Evolutionary conservation across 2,329 filamentous ascomycete species (phyloP).

Genomic region (Xylariaceae sp.): DNA sequence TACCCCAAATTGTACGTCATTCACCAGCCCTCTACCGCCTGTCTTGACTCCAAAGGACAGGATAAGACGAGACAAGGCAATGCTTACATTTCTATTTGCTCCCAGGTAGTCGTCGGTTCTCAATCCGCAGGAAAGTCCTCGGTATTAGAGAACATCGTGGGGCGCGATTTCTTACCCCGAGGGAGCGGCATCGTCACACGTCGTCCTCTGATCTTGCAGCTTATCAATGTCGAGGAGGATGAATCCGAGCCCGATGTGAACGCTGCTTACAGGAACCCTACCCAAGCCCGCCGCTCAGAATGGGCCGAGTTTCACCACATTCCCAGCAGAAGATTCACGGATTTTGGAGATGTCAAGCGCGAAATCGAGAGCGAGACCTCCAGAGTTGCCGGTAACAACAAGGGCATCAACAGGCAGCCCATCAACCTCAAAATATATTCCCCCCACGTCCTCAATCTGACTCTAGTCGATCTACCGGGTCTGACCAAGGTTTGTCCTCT

Average conservation of each 20-base stretch:
- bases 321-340: constrained; percentile 80
- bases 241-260: constrained; percentile 59
- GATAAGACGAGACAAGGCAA: no score
- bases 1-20: constrained; percentile 87
- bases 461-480: constrained; percentile 90
- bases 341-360: constrained; percentile 89
- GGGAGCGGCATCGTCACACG: constrained; percentile 96
- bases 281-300: constrained; percentile 59
- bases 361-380: constrained; percentile 97
- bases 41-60: constrained; percentile 1
- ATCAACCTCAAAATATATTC: constrained; percentile 99
- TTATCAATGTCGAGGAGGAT: constrained; percentile 92
- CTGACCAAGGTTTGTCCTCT: constrained; percentile 71
- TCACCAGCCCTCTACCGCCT: constrained; percentile 2
- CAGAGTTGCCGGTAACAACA: constrained; percentile 88
- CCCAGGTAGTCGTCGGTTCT: constrained; percentile 92
- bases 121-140: constrained; percentile 98
- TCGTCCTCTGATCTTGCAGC: constrained; percentile 89
- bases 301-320: constrained; percentile 98
- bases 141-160: constrained; percentile 97
- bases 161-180: constrained; percentile 91
- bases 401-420: constrained; percentile 94
- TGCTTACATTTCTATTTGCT: constrained; percentile 11
- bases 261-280: constrained; percentile 73
- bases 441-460: constrained; percentile 92